Conservation (phyloP, 108 stramenopile species). For the Skeletonema tropicum region DNA sequence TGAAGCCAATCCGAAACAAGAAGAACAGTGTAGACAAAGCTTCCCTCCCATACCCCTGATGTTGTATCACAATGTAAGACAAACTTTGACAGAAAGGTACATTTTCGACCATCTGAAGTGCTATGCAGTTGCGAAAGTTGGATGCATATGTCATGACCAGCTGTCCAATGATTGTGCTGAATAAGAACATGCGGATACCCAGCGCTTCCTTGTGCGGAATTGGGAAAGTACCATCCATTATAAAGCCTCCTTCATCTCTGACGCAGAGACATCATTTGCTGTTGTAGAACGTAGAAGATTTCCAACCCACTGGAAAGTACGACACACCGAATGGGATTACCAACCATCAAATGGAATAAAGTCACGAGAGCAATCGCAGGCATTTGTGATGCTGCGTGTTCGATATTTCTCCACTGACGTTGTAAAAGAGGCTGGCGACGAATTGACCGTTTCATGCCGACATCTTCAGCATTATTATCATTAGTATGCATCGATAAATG, state of each 20-base stretch:
- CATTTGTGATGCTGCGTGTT: constrained; percentile 41
- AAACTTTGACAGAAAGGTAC: constrained; percentile 79
- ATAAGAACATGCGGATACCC: constrained; percentile 84
- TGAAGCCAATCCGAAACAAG: constrained; percentile 69
- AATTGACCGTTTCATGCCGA: neutral
- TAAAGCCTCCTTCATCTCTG: constrained; percentile 20
- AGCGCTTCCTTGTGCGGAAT: constrained; percentile 74
- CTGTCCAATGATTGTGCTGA: constrained; percentile 72
- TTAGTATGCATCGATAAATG: neutral
- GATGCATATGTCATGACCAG: constrained; percentile 61
- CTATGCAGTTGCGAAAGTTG: constrained; percentile 69
- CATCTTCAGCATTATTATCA: neutral
- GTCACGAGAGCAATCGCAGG: constrained; percentile 58
- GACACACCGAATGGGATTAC: constrained; percentile 79
- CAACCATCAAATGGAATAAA: constrained; percentile 72
- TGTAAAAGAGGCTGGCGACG: constrained; percentile 13
- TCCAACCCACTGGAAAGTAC: constrained; percentile 56
- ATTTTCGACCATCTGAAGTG: constrained; percentile 88
- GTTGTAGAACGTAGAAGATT: constrained; percentile 20
- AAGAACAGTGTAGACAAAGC: constrained; percentile 81
- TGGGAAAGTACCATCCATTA: constrained; percentile 37
- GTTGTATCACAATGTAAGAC: constrained; percentile 56
- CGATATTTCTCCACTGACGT: constrained; percentile 4
- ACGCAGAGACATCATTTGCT: constrained; percentile 6
- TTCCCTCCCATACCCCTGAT: constrained; percentile 70